Base-by-base conservation (phyloP, 1,284 basidiomycete species). In the Pseudozyma flocculosa region DNA sequence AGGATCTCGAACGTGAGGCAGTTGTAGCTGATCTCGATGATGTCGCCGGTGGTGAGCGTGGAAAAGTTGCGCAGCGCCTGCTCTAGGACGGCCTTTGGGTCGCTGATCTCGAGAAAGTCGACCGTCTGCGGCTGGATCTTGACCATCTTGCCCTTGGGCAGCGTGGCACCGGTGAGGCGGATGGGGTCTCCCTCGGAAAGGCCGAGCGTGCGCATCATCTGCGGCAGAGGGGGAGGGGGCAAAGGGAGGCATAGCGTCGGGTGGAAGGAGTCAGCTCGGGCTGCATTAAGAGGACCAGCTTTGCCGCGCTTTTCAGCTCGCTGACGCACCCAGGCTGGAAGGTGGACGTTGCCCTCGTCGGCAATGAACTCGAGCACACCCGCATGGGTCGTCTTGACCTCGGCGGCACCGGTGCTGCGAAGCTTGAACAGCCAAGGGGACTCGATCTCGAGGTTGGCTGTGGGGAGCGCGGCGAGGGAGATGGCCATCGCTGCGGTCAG, bases 361-460 rank as follows among this genome's bases (percentile, higher is more conserved):
- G 95, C 94, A 64, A 97, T 97, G 80, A 99, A 99, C 78, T 99
- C 95, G 40, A 99, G 85, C 17, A 99, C 95, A 83, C 95, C 95
- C 1, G 89, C 89, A 77, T 99, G 92, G 1, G 95, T 98, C 42
- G 78, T 77, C 18, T 59, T 63, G 10, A 48, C 45, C 39, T 69
- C 65, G 18, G 64, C 53, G 1, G 55, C 48, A 3, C 67, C 62
- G 15, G 93, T 91, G 80, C 95, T 96, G 48, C 89, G 87, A 43
- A 98, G 83, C 71, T 95, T 87, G 80, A 98, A 99, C 81, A 89
- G 91, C 92, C 93, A 97, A 0, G 95, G 95, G 0, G 85, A 85
- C 61, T 92, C 88, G 46, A 98, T 84, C 76, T 98, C 94, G 48
- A 97, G 84, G 40, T 85, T 84, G 0, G 92, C 83, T 84, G 65